Conservation (phyloP, 2,329 filamentous ascomycete genomes). For the Alternaria burnsii region DNA sequence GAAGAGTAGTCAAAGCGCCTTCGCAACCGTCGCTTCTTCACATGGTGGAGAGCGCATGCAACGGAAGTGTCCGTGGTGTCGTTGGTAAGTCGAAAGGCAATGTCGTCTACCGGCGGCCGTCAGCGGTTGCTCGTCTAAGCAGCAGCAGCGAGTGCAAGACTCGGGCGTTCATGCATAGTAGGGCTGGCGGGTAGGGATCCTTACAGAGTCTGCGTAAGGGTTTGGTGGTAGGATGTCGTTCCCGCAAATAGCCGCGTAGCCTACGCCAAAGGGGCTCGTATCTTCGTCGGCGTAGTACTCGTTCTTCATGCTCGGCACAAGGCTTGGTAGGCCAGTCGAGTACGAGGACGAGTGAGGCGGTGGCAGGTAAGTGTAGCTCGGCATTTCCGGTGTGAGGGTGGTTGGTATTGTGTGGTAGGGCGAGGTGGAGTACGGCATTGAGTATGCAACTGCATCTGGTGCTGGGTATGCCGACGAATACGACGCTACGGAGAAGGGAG, state of each 20-base stretch:
- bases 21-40: constrained; percentile 23
- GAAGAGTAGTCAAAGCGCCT: constrained; percentile 19
- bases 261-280: constrained; percentile 72
- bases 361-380: constrained; percentile 65
- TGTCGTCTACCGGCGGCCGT: constrained; percentile 64
- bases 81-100: constrained; percentile 72
- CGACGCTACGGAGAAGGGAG: constrained; percentile 63
- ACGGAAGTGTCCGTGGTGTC: constrained; percentile 72
- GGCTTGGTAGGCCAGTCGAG: constrained; percentile 69
- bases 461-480: constrained; percentile 74
- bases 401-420: constrained; percentile 52
- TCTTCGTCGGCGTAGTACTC: constrained; percentile 68
- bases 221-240: constrained; percentile 70
- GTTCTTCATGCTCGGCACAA: constrained; percentile 70
- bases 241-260: constrained; percentile 69
- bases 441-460: constrained; percentile 70
- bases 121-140: constrained; percentile 46
- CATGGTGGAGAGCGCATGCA: constrained; percentile 47
- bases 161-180: constrained; percentile 47
- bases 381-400: constrained; percentile 49
- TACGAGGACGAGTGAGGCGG: constrained; percentile 55
- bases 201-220: constrained; percentile 76
- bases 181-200: constrained; percentile 58
- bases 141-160: constrained; percentile 30
- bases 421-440: constrained; percentile 60